Conservation (phyloP, 805 yeast species). For the Starmera caribaea region DNA sequence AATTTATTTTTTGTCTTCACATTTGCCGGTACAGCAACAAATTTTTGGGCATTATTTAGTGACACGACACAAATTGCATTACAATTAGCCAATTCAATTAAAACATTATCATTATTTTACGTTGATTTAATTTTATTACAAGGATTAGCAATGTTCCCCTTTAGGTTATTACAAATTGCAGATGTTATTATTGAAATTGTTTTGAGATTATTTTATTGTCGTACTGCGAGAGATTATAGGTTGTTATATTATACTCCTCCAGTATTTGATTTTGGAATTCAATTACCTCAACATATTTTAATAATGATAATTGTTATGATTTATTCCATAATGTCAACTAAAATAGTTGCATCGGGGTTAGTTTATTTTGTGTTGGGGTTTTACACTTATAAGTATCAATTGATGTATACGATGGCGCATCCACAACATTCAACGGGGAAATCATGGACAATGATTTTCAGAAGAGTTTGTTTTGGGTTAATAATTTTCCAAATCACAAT, state of each 20-base stretch:
- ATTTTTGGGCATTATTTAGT: slow-evolving; percentile 67
- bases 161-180: slow-evolving; percentile 71
- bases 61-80: slow-evolving; percentile 88
- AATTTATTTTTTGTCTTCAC: slow-evolving; percentile 91
- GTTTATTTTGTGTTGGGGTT: slow-evolving; percentile 80
- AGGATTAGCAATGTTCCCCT: slow-evolving; percentile 86
- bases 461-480: slow-evolving; percentile 76
- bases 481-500: slow-evolving; percentile 82
- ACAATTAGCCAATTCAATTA: slow-evolving; percentile 73
- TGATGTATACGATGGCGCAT: slow-evolving; percentile 84
- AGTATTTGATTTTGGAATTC: slow-evolving; percentile 83
- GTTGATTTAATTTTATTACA: slow-evolving; percentile 78
- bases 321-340: slow-evolving; percentile 85
- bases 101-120: slow-evolving; percentile 76
- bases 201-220: slow-evolving; percentile 43
- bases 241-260: slow-evolving; percentile 72
- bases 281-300: slow-evolving; percentile 84
- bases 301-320: slow-evolving; percentile 78
- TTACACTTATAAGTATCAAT: slow-evolving; percentile 83
- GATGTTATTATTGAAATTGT: slow-evolving; percentile 65
- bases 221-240: slow-evolving; percentile 76
- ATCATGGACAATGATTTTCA: slow-evolving; percentile 86
- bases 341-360: slow-evolving; percentile 77
- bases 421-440: slow-evolving; percentile 96
- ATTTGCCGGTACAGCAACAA: slow-evolving; percentile 83